Evolutionary conservation across 306 rosid species (phyloP), one percentile per base, ranked within the genome.

Genomic region (Trifolium fragiferum): DNA sequence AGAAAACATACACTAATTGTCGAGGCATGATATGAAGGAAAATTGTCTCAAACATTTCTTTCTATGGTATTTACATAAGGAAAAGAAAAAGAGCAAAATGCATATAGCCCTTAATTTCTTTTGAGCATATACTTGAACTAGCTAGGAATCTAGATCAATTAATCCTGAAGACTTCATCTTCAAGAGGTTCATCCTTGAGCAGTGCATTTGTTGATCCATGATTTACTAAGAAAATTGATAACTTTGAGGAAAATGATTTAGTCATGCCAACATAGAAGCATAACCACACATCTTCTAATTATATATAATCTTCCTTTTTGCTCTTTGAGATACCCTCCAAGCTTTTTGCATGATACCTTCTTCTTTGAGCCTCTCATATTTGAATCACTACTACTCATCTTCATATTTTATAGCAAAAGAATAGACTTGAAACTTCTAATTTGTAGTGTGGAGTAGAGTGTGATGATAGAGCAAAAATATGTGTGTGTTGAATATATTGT

Each of bases 201-300:
- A 40, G 30, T 65, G 23, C 67, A 16, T 44, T 49, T 14, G 62
- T 0, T 80, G 10, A 63, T 54, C 73, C 63, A 51, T 7, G 25
- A 63, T 41, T 41, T 19, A 62, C 14, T 25, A 66, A 12, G 8
- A 33, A 35, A 7, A 37, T 3, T 38, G 1, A 9, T 8, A 21
- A 55, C 61, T 55, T 55, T 2, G 46, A 38, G 51, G 8, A 20
- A 40, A 9, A 16, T 61, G 11, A 9, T 20, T 72, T 50, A 92
- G 59, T 92, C 98, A 70, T 92, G 98, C 94, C 94, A 92, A 44
- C 98, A 92, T 21, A 92, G 90, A 79, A 92, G 96, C 92, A 92
- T 90, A 65, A 92, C 86, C 5, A 92, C 88, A 53, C 98, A 92
- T 83, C 96, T 90, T 70, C 94, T 84, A 40, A 92, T 83, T 7